Evolutionary conservation across 1,284 basidiomycete species (phyloP).

Genomic region (Moesziomyces globuligerus): DNA sequence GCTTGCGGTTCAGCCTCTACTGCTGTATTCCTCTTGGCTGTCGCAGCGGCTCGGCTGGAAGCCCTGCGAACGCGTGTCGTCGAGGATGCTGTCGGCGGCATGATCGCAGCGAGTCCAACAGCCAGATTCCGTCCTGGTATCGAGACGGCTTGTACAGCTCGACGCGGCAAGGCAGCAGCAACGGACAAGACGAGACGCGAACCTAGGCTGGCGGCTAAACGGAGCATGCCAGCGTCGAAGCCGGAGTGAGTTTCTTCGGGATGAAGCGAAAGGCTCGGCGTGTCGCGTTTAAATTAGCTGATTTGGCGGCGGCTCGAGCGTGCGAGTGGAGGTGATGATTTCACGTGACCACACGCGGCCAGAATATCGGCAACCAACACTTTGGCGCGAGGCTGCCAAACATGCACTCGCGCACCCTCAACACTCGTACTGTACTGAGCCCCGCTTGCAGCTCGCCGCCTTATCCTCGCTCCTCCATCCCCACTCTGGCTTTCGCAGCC

Average conservation of each 20-base stretch:
- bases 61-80: slow-evolving; percentile 6
- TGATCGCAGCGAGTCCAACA: background rate
- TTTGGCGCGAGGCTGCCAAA: slow-evolving; percentile 7
- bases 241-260: background rate
- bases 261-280: background rate
- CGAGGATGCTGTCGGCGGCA: slow-evolving; percentile 14
- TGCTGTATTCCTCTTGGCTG: background rate
- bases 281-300: slow-evolving; percentile 45
- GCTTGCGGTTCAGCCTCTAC: background rate
- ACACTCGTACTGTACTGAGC: no score
- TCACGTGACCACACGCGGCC: slow-evolving; percentile 41
- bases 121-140: background rate
- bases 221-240: slow-evolving; percentile 8
- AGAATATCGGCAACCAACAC: slow-evolving; percentile 11
- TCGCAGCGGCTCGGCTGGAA: slow-evolving; percentile 13
- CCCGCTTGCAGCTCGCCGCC: no score
- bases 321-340: slow-evolving; percentile 15
- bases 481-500: background rate
- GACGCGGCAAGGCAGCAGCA: background rate
- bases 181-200: background rate
- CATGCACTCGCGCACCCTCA: background rate
- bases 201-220: background rate
- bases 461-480: background rate
- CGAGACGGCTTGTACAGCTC: background rate
- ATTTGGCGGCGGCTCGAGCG: slow-evolving; percentile 1